Evolutionary conservation across 2,329 filamentous ascomycete species (phyloP), one percentile per base, ranked within the genome.

Genomic region (Stagonosporopsis cucurbitacearum): DNA sequence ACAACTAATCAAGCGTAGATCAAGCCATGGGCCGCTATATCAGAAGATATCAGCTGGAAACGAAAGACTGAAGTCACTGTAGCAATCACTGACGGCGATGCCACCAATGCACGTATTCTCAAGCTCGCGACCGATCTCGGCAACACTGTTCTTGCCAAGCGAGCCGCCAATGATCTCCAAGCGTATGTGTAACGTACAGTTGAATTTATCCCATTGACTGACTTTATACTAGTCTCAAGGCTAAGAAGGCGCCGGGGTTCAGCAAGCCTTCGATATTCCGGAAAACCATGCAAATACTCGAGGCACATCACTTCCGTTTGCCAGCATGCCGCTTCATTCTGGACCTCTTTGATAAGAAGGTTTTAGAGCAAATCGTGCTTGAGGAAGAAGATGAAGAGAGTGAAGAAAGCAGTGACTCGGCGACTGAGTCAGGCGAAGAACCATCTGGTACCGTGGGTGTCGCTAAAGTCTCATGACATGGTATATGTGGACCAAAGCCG

Each of bases 61-160:
- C 69, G 67, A 43, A 73, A 67, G 45, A 59, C 62, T 15, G 70
- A 73, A 39, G 66, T 84, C 46, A 82, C 86, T 59, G 82, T 85
- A 45, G 85, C 88, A 17, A 81, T 84, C 7, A 82, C 83, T 15
- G 84, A 89, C 58, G 66, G 79, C 9, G 81, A 96, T 80, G 77
- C 81, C 0, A 73, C 81, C 59, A 91, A 91, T 68, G 81, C 86
- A 47, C 89, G 89, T 47, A 94, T 98, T 42, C 78, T 98, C 25
- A 90, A 92, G 68, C 84, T 95, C 33, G 88, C 96, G 60, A 87
- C 91, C 13, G 93, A 97, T 68, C 83, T 99, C 55, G 92, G 93
- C 53, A 97, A 98, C 71, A 95, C 94, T 56, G 92, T 99, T 15
- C 82, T 97, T 45, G 93, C 92, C 70, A 96, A 96, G 74, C 89